Base-by-base conservation (phyloP, 2,329 filamentous ascomycete species). In the Hypoxylon sp. region DNA sequence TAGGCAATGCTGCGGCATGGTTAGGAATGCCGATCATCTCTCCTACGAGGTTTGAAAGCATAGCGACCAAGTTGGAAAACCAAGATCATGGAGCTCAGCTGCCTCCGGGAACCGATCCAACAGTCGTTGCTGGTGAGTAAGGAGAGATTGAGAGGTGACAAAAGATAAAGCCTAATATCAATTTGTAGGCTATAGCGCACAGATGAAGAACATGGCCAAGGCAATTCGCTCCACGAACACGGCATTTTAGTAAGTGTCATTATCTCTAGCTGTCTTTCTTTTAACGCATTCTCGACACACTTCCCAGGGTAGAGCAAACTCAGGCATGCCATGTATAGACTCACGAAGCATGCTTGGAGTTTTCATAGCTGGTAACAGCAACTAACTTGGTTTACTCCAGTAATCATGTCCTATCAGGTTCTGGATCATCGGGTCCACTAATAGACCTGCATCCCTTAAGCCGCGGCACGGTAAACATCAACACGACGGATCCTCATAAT, bases 381-480 rank as follows among this genome's bases (percentile, higher is more conserved):
- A 67, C 73, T 67, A 2, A 64, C 45, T 23, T 25, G 2, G 21
- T 17, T 14, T 49, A n/a, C n/a, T 36, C 30, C 49, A 70, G 68
- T 49, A 80, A 80, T 21, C 75, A 80, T 28, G 45, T 79, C 69
- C 51, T 79, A 70, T 70, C 70, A 0, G 73, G 74, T 4, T 48
- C 61, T 14, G 69, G 69, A 3, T 72, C 73, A 1, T 74, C 74
- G 1, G 74, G 74, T 14, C 67, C 71, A 0, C 60, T 74, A 19
- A 68, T 73, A 28, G 68, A 75, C 38, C 71, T 80, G 36, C 75
- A 81, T 55, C 76, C 78, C 10, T 65, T 80, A 51, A 78, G 79
- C 36, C 79, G 80, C 3, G 80, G 80, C 28, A 78, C 72, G 14
- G 75, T 82, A 50, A 79, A 80, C 65, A 75, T 83, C 75, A 67